A percentile compares a stretch with the other conserved stretches of the same genome.
phyloP scores from a whole-genome alignment of 352 stramenopile species.

The Phytophthora colocasiae region DNA sequence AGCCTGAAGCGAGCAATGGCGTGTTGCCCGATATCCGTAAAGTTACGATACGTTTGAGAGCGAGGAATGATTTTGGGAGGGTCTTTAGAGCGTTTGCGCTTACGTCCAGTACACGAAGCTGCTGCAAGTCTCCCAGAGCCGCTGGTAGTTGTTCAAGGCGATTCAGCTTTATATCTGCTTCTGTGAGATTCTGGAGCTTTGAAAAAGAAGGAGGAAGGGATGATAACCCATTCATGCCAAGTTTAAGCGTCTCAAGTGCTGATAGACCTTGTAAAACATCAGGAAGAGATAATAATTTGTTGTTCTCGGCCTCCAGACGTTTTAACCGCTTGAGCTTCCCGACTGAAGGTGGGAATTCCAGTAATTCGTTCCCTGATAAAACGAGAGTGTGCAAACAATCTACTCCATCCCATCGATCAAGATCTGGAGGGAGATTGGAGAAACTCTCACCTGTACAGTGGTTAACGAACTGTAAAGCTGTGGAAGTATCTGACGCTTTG shows the following conservation, averaged over 20 bases:
- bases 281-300: conserved; percentile 64
- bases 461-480: conserved; percentile 57
- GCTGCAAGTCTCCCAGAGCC: conserved; percentile 51
- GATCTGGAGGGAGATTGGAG: conserved; percentile 44
- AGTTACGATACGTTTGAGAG: conserved; percentile 51
- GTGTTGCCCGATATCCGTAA: conserved; percentile 64
- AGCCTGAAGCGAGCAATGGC: conserved; percentile 41
- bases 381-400: conserved; percentile 50
- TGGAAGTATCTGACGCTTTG: conserved; percentile 36
- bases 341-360: conserved; percentile 68
- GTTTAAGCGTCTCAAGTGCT: conserved; percentile 48
- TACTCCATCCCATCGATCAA: conserved; percentile 63
- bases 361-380: conserved; percentile 68
- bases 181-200: conserved; percentile 54
- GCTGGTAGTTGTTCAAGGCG: conserved; percentile 54
- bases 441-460: conserved; percentile 49
- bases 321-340: conserved; percentile 64
- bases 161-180: conserved; percentile 83
- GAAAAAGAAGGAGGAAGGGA: conserved; percentile 62
- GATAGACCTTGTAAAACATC: conserved; percentile 61
- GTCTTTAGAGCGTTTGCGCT: conserved; percentile 65
- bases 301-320: conserved; percentile 73
- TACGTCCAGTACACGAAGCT: conserved; percentile 54
- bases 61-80: conserved; percentile 59
- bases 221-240: conserved; percentile 69